Evolutionary conservation across 257 asterid genomes (phyloP), one percentile per base, ranked within the genome.

Genomic region (Cordia subcordata): DNA sequence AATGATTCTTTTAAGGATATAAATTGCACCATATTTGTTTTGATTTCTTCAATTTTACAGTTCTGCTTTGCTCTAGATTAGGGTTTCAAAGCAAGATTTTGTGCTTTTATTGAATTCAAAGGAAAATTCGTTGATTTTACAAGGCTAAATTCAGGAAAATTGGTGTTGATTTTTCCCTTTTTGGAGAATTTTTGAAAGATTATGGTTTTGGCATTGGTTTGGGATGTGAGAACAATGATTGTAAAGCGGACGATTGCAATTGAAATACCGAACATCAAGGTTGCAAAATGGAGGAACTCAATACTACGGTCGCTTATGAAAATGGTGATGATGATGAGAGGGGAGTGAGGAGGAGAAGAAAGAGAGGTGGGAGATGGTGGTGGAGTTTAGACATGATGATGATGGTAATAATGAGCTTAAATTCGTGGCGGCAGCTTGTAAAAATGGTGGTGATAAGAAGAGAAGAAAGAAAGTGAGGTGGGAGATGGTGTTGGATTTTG

Each of bases 251-350:
- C 66, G 50, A 47, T 32, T 60, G 58, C 64, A 66, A 18, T 61
- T 37, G 79, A 69, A 71, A 90, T 82, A 94, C 92, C 96, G 64
- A 85, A 83, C 63, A 69, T 85, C 16, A 90, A 90, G 69, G 93
- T 18, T 79, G 88, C 61, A 71, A 79, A 52, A 65, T 60, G 37
- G 86, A 73, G 33, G 81, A 58, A 64, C 66, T 65, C 45, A 49
- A 64, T 12, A 65, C 60, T 11, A 63, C 35, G 6, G 14, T n/a
- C n/a, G n/a, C n/a, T n/a, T n/a, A n/a, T n/a, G n/a, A n/a, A n/a
- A n/a, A n/a, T n/a, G n/a, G n/a, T n/a, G n/a, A n/a, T n/a, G n/a
- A n/a, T n/a, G n/a, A n/a, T n/a, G n/a, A n/a, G n/a, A n/a, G n/a
- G n/a, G n/a, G n/a, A n/a, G n/a, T n/a, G n/a, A n/a, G n/a, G n/a